Base-by-base conservation (phyloP, 2,329 filamentous ascomycete species). In the Coleophoma cylindrospora region DNA sequence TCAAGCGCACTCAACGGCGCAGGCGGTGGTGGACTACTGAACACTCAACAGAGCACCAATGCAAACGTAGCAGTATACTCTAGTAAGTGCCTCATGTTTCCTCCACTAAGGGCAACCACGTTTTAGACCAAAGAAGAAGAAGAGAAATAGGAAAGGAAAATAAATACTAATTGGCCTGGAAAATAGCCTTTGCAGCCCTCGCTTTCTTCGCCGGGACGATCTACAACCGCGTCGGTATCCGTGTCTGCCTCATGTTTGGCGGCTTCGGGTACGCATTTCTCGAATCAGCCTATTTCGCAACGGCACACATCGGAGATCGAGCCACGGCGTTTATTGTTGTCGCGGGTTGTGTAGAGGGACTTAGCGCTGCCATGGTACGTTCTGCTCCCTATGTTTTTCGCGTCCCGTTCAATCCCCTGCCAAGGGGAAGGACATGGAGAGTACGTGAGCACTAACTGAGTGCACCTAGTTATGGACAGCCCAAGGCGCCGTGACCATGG, bases 401-500 rank as follows among this genome's bases (percentile, higher is more conserved):
- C 15, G 7, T 38, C 13, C 11, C 3, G 15, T 7, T 38, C 7
- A n/a, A 38, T 17, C 11, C 11, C 13, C 7, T n/a, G 15, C 11
- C 6, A 7, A 12, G 15, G 36, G 36, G 7, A 1, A 4, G 36
- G 7, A n/a, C 15, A 14, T 38, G 11, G 11, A 13, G 36, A 14
- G 36, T 17, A 4, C 4, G 7, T 38, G 15, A 17, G 36, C 7
- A n/a, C 15, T 38, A n/a, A 14, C 15, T 14, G 7, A 14, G 36
- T 17, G 11, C 3, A 19, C 19, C 19, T 27, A 21, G 40, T 75
- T 91, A 40, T 91, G 87, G 87, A 84, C 83, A 19, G 87, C 84
- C 1, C 87, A 91, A 69, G 87, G 87, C 51, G 81, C 85, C 55
- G 87, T 90, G 62, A 90, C 90, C 84, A 91, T 95, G 84, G 81